phyloP scores from a whole-genome alignment of 225 moss, liverwort and hornwort species.

The Bryum argenteum region DNA sequence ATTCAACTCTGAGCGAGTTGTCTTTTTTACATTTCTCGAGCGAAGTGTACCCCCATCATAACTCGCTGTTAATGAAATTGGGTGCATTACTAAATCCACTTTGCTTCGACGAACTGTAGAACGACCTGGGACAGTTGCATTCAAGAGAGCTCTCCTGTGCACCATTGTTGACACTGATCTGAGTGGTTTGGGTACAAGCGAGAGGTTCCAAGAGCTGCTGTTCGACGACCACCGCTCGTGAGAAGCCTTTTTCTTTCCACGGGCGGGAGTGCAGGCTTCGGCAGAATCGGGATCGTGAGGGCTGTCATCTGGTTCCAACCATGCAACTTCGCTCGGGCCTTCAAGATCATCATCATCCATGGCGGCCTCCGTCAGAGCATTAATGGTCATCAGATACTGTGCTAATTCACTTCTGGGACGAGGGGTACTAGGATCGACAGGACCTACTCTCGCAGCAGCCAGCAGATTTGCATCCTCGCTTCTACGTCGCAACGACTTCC shows the following conservation, averaged over 20 bases:
- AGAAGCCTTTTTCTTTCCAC: conserved; percentile 46
- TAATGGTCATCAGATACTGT: conserved; percentile 43
- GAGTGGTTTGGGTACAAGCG: conserved; percentile 51
- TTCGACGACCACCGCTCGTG: conserved; percentile 65
- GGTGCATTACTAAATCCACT: conserved; percentile 28
- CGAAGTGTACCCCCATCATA: conserved; percentile 42
- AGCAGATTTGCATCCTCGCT: conserved; percentile 46
- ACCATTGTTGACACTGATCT: conserved; percentile 55
- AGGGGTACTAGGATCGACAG: conserved; percentile 24
- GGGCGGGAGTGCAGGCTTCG: conserved; percentile 30
- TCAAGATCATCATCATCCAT: conserved; percentile 48
- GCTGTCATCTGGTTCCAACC: conserved; percentile 52
- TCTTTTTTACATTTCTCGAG: conserved; percentile 30
- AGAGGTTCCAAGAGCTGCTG: conserved; percentile 64
- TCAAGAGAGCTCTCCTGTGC: conserved; percentile 30
- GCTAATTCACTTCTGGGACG: conserved; percentile 41
- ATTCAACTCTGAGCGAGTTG: conserved; percentile 32
- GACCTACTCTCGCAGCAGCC: conserved; percentile 9
- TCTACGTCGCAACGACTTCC: conserved; percentile 50
- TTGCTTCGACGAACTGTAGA: conserved; percentile 29
- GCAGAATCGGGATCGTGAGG: conserved; percentile 31
- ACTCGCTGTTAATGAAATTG: conserved; percentile 40
- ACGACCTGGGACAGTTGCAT: conserved; percentile 37
- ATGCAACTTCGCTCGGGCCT: conserved; percentile 62
- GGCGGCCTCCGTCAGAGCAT: conserved; percentile 27